Conservation (phyloP, 2,329 filamentous ascomycete genomes). For the Phyllosticta citriasiana region DNA sequence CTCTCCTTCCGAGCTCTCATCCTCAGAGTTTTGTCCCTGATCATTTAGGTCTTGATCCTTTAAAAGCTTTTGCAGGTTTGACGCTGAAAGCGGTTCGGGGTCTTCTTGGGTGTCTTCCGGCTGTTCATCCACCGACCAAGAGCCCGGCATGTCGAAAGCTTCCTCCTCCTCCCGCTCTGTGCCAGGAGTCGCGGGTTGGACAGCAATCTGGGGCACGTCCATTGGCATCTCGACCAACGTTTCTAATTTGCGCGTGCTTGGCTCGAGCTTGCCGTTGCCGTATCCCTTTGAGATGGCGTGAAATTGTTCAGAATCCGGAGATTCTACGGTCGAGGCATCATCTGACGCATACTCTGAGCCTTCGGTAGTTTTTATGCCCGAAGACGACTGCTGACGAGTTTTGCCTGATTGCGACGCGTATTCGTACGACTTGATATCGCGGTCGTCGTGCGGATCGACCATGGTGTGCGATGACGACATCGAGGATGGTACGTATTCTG, state of each 20-base stretch:
- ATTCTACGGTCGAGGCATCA: neutral
- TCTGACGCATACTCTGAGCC: slow-evolving; percentile 52
- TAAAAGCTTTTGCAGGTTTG: neutral
- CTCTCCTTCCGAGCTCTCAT: slow-evolving; percentile 37
- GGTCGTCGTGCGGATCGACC: slow-evolving; percentile 31
- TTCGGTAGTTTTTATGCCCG: slow-evolving; percentile 57
- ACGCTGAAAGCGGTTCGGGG: slow-evolving; percentile 9
- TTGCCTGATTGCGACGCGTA: slow-evolving; percentile 19
- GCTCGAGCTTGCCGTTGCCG: neutral
- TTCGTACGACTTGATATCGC: neutral
- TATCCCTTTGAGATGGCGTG: neutral
- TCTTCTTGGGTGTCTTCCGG: slow-evolving; percentile 16
- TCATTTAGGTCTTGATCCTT: slow-evolving; percentile 10
- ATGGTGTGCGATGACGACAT: slow-evolving; percentile 25
- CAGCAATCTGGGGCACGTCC: slow-evolving; percentile 23
- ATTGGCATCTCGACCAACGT: neutral
- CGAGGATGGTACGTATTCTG: slow-evolving; percentile 33
- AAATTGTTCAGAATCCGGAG: neutral
- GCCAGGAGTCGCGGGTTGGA: slow-evolving; percentile 27
- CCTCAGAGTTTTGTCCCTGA: slow-evolving; percentile 20
- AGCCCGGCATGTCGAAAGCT: slow-evolving; percentile 19
- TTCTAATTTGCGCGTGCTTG: neutral
- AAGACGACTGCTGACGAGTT: slow-evolving; percentile 53
- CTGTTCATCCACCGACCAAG: slow-evolving; percentile 15
- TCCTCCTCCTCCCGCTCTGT: slow-evolving; percentile 17